Conservation (phyloP, 768 basidiomycete species). For the Agrocybe praecox region DNA sequence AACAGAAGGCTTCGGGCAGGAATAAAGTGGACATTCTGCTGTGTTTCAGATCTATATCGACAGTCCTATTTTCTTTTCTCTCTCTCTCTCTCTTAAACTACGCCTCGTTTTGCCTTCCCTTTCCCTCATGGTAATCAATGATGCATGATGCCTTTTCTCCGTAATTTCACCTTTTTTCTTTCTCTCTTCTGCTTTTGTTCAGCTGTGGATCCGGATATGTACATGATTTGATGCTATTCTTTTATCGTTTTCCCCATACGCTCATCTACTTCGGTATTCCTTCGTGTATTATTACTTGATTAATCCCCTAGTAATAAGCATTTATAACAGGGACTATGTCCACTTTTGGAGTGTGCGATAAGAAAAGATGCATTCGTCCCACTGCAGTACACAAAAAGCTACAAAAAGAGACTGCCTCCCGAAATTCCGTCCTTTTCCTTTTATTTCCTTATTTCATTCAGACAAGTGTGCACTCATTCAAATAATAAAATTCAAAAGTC, state of each 20-base stretch:
- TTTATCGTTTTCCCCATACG: slow-evolving; percentile 4
- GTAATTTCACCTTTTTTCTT: not conserved
- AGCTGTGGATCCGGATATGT: slow-evolving; percentile 14
- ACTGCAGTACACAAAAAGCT: no score
- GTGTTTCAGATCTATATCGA: slow-evolving; percentile 11
- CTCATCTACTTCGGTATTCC: not conserved
- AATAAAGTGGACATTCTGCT: slow-evolving; percentile 34
- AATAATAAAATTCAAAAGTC: slow-evolving; percentile 14
- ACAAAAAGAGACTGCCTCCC: no score
- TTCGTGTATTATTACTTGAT: not conserved
- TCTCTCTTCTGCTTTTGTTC: slow-evolving; percentile 3
- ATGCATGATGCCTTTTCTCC: no score
- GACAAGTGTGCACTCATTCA: slow-evolving; percentile 12
- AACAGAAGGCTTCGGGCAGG: slow-evolving; percentile 76
- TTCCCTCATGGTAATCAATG: no score
- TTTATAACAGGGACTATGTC: not conserved
- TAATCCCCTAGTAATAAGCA: not conserved
- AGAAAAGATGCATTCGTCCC: no score
- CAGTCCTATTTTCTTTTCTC: slow-evolving; percentile 4
- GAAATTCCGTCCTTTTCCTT: no score
- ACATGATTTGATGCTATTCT: slow-evolving; percentile 12
- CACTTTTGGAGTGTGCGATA: no score
- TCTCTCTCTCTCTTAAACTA: not conserved
- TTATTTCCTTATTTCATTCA: no score
- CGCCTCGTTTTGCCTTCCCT: no score